Evolutionary conservation across 75 land plant species (phyloP), one percentile per base, ranked within the genome.

Genomic region (Pseudotsuga menziesii): DNA sequence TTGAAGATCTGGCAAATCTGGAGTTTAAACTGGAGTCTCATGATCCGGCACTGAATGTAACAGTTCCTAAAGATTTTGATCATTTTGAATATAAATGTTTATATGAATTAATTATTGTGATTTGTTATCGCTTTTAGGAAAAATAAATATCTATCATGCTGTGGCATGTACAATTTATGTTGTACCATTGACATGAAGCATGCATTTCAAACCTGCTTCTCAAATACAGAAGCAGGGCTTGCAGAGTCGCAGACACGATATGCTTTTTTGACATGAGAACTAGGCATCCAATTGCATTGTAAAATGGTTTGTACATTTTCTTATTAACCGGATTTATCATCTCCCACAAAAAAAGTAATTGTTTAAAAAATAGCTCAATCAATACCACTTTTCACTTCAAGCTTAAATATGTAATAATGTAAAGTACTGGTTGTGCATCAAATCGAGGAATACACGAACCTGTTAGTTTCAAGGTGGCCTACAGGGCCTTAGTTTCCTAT

Each of bases 361-460:
- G 72, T 69, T 69, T 39, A 19, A n/a, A 20, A 9, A 25, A 64
- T 13, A 64, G 15, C 32, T 64, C 14, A 13, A 64, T 17, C 4
- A 35, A 64, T 16, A 32, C 29, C 17, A 27, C 16, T 26, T 64
- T 29, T 4, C 69, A 64, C 17, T 64, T 64, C 23, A 9, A 25
- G 3, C 17, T 19, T 16, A 67, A 67, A 36, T 41, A 67, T 67
- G 19, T 16, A 67, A 67, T 19, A n/a, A 67, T 67, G 19, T 67
- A 20, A 5, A 67, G 36, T 36, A 15, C n/a, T 36, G 71, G 17
- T 5, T 13, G 17, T 29, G 35, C 29, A 19, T 15, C 76, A 77
- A 79, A 79, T 8, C 26, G n/a, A 57, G 44, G 48, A 79, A 79
- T 12, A 4, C 44, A 19, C 12, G 19, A 6, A 23, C 12, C 78